Conservation (phyloP, 192 early-diverging fungal species). For the Piromyces sp. region DNA sequence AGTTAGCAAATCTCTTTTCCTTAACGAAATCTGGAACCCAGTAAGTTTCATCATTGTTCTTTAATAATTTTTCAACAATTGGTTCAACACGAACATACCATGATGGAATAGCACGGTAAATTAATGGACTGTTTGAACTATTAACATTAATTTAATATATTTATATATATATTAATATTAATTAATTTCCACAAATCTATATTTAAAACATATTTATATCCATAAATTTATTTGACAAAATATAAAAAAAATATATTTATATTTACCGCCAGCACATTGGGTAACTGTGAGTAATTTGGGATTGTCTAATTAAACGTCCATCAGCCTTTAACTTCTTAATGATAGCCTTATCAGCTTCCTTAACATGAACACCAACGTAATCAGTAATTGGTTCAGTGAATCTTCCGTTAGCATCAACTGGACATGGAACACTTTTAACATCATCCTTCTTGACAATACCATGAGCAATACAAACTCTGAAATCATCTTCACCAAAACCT, state of each 20-base stretch:
- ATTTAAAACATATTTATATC: no score
- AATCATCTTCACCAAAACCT: slow-evolving; percentile 98
- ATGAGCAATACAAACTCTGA: slow-evolving; percentile 71
- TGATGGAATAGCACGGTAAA: slow-evolving; percentile 88
- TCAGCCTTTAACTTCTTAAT: slow-evolving; percentile 72
- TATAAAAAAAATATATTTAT: neutral
- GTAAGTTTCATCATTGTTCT: slow-evolving; percentile 68
- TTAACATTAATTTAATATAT: neutral
- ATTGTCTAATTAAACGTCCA: slow-evolving; percentile 76
- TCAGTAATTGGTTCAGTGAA: slow-evolving; percentile 61
- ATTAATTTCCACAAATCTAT: no score
- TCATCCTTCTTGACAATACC: slow-evolving; percentile 68
- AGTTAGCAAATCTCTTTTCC: slow-evolving; percentile 95
- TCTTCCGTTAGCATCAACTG: slow-evolving; percentile 67
- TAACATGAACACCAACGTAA: slow-evolving; percentile 73
- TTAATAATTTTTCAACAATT: slow-evolving; percentile 65
- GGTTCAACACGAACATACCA: slow-evolving; percentile 91
- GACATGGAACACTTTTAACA: slow-evolving; percentile 54
- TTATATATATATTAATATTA: no score
- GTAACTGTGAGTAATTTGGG: slow-evolving; percentile 78
- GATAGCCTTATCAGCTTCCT: slow-evolving; percentile 95
- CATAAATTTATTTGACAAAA: no score
- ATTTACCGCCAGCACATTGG: slow-evolving; percentile 84
- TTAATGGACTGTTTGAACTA: slow-evolving; percentile 80
- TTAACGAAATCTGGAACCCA: slow-evolving; percentile 95